Base-by-base conservation (phyloP, 1,139 yeast species). In the Suhomyces kunorum region DNA sequence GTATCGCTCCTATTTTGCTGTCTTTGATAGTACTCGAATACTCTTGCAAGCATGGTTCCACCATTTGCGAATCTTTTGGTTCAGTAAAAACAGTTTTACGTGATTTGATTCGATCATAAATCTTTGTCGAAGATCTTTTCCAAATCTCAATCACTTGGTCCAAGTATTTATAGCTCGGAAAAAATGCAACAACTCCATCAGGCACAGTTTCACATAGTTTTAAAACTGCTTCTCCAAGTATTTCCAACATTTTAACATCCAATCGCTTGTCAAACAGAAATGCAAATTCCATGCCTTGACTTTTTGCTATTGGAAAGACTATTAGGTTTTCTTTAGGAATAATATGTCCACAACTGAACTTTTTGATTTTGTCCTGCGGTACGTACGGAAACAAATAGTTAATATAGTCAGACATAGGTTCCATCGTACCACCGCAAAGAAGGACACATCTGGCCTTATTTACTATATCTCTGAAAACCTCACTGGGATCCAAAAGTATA, bases 401-500 rank as follows among this genome's bases (percentile, higher is more conserved):
- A 8, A 74, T 63, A 54, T 83, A 86, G 49, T 90, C 97, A 12
- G 71, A 59, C 43, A 83, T 71, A 0, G 98, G 98, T 55, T 88
- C 95, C 97, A 90, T 89, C 0, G 98, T 90, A 13, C 98, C 98
- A 26, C 98, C 98, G 8, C 96, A 95, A 5, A 90, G 60, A 3
- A 90, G 68, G 0, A 90, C 83, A 57, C 94, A 84, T 48, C 74
- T 76, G 0, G 90, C 76, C 24, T 81, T 76, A 6, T 79, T 78
- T 0, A 87, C 78, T 2, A 90, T 69, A 9, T 81, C 83, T 44
- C 72, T 71, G 56, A 90, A 88, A 2, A 80, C 68, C 37, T 76
- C 78, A 42, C 90, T 80, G 1, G 97, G 96, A 54, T 90, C 96
- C 9, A 90, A 66, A 11, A 89, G 64, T 73, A 89, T 76, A 52